Percentiles rank a stretch among this genome's conserved stretches.
Evolutionary conservation across 192 early-diverging fungal species (phyloP).

Genomic region (Backusella tarrabulga): DNA sequence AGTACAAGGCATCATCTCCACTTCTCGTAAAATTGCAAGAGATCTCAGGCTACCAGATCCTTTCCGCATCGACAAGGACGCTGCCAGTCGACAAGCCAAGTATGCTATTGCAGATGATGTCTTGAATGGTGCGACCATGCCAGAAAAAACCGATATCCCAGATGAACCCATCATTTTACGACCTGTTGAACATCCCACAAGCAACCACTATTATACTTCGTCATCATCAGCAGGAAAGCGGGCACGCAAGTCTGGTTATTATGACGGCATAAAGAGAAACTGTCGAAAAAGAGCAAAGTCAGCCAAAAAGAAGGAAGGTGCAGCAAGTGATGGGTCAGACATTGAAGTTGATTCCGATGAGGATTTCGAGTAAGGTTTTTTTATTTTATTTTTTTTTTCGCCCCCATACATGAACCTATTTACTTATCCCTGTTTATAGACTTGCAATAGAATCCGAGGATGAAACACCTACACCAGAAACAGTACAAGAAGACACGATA

Average conservation of each 20-base stretch:
- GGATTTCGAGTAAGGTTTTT: constrained; percentile 11
- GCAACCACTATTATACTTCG: neutral
- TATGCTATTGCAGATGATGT: constrained; percentile 43
- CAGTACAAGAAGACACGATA: constrained; percentile 34
- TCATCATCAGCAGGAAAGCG: neutral
- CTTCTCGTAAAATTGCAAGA: constrained; percentile 35
- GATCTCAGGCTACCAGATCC: constrained; percentile 35
- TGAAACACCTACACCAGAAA: neutral
- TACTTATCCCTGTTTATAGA: neutral
- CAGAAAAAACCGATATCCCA: constrained; percentile 25
- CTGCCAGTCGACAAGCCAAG: constrained; percentile 24
- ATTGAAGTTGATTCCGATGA: constrained; percentile 30
- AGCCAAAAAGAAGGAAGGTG: constrained; percentile 11
- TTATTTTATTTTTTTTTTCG: neutral
- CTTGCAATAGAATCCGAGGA: neutral
- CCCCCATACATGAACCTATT: neutral
- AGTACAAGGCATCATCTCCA: constrained; percentile 50
- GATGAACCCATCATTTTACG: constrained; percentile 34
- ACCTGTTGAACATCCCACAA: constrained; percentile 8
- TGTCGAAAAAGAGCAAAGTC: neutral
- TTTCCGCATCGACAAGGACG: constrained; percentile 41
- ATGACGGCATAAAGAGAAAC: neutral
- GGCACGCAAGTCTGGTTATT: neutral
- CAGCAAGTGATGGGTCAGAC: constrained; percentile 17
- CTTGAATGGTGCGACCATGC: constrained; percentile 23